Percentiles rank a stretch among this genome's conserved stretches.
phyloP scores from a whole-genome alignment of 768 basidiomycete genomes.

The Mycena latifolia region DNA sequence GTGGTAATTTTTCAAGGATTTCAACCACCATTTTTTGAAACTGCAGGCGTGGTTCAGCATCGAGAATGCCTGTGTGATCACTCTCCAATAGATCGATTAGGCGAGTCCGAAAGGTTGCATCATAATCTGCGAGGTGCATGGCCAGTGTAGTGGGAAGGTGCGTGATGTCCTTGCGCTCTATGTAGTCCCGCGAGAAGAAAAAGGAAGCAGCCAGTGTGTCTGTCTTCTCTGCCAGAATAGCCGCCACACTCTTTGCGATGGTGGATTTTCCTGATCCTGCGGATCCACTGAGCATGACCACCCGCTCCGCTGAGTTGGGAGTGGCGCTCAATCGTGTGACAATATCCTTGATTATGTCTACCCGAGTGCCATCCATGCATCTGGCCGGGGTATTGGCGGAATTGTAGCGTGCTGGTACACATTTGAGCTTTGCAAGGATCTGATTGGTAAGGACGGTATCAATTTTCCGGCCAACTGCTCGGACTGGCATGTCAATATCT shows the following conservation, averaged over 20 bases:
- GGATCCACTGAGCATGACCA: background rate
- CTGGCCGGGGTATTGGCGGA: background rate
- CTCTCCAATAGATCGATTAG: too few relatives aligned
- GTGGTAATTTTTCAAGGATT: background rate
- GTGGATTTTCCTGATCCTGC: background rate
- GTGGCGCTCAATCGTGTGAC: background rate
- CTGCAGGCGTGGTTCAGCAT: too few relatives aligned
- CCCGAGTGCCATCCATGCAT: background rate
- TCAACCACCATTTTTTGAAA: too few relatives aligned
- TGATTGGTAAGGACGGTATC: too few relatives aligned
- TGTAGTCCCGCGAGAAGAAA: background rate
- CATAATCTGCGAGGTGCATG: too few relatives aligned
- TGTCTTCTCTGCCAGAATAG: background rate
- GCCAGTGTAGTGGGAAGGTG: background rate
- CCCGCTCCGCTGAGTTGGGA: background rate
- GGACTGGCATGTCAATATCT: too few relatives aligned
- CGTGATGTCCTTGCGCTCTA: background rate
- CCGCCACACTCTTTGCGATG: slow-evolving; percentile 1
- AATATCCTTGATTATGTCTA: background rate
- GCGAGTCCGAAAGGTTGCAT: too few relatives aligned
- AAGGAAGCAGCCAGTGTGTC: slow-evolving; percentile 1
- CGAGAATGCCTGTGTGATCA: too few relatives aligned
- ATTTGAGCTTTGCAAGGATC: background rate
- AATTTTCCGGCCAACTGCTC: too few relatives aligned
- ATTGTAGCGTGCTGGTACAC: slow-evolving; percentile 2